Conservation (phyloP, 805 yeast genomes). For the Wickerhamiella galacta region DNA sequence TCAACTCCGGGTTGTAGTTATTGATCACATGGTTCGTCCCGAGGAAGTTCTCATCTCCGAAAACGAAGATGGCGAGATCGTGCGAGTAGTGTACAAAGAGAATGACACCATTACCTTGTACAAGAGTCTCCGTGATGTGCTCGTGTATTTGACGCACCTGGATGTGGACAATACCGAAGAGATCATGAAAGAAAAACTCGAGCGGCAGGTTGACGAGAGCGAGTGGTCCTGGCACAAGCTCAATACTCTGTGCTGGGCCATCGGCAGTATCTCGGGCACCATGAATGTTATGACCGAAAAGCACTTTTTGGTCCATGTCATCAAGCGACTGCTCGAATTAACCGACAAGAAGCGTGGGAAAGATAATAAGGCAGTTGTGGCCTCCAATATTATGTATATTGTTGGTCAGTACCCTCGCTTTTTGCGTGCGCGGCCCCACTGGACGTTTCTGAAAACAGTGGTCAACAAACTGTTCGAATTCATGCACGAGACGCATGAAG, state of each 20-base stretch:
- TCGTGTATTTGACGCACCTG: conserved; percentile 88
- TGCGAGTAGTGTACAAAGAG: conserved; percentile 90
- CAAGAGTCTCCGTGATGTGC: conserved; percentile 87
- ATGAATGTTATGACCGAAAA: conserved; percentile 96
- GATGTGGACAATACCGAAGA: conserved; percentile 87
- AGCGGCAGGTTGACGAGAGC: conserved; percentile 82
- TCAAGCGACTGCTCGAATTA: conserved; percentile 75
- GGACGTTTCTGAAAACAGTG: conserved; percentile 94
- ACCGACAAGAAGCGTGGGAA: conserved; percentile 96
- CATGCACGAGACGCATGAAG: conserved; percentile 99
- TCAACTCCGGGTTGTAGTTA: conserved; percentile 75
- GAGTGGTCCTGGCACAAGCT: conserved; percentile 99
- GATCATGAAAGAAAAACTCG: conserved; percentile 82
- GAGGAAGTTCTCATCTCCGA: conserved; percentile 95
- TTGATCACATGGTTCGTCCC: conserved; percentile 95
- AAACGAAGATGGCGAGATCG: conserved; percentile 98
- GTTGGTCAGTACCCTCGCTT: conserved; percentile 98
- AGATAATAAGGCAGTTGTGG: conserved; percentile 96
- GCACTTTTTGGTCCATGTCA: conserved; percentile 80
- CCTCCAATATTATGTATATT: conserved; percentile 98
- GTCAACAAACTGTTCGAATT: conserved; percentile 90
- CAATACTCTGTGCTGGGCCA: conserved; percentile 97
- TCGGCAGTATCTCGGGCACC: conserved; percentile 96
- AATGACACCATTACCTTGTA: conserved; percentile 92
- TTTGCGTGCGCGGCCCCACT: conserved; percentile 91